Conservation (phyloP, 164 flowering plant species). For the Vitis rupestris region DNA sequence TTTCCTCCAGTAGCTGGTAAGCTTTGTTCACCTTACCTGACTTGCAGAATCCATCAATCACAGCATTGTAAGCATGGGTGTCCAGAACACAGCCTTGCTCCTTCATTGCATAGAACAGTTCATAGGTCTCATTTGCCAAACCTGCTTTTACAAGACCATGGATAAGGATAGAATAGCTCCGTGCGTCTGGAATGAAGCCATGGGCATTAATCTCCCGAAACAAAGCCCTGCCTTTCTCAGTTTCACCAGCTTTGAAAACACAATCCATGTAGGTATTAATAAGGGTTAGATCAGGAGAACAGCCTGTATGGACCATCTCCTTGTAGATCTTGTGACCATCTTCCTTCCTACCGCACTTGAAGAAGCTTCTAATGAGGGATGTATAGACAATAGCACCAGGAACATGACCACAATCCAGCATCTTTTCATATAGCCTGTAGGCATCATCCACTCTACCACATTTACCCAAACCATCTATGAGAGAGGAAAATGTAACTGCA, state of each 20-base stretch:
- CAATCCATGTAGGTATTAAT: slow-evolving; percentile 96
- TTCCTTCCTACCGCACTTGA: slow-evolving; percentile 71
- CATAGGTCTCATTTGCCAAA: slow-evolving; percentile 69
- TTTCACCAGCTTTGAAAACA: slow-evolving; percentile 86
- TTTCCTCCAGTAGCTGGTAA: slow-evolving; percentile 87
- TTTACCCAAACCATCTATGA: slow-evolving; percentile 86
- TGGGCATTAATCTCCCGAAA: slow-evolving; percentile 71
- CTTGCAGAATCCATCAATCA: slow-evolving; percentile 93
- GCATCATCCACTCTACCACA: slow-evolving; percentile 83
- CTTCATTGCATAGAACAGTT: slow-evolving; percentile 80
- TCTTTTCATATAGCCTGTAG: slow-evolving; percentile 69
- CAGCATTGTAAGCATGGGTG: slow-evolving; percentile 76
- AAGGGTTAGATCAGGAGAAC: slow-evolving; percentile 70
- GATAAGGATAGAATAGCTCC: slow-evolving; percentile 79
- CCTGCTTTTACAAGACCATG: slow-evolving; percentile 89
- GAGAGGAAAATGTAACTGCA: slow-evolving; percentile 73
- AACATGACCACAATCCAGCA: slow-evolving; percentile 59
- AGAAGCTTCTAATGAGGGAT: slow-evolving; percentile 79
- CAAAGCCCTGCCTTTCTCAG: slow-evolving; percentile 71
- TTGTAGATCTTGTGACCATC: slow-evolving; percentile 94
- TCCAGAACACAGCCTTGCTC: slow-evolving; percentile 79
- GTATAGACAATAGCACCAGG: slow-evolving; percentile 79
- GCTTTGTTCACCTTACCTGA: slow-evolving; percentile 91
- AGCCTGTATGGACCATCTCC: slow-evolving; percentile 67
- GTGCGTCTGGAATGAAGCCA: slow-evolving; percentile 71